Percentiles rank a stretch among this genome's conserved stretches.
phyloP scores from a whole-genome alignment of 2,329 filamentous ascomycete species.

The Fusarium verrucosum region DNA sequence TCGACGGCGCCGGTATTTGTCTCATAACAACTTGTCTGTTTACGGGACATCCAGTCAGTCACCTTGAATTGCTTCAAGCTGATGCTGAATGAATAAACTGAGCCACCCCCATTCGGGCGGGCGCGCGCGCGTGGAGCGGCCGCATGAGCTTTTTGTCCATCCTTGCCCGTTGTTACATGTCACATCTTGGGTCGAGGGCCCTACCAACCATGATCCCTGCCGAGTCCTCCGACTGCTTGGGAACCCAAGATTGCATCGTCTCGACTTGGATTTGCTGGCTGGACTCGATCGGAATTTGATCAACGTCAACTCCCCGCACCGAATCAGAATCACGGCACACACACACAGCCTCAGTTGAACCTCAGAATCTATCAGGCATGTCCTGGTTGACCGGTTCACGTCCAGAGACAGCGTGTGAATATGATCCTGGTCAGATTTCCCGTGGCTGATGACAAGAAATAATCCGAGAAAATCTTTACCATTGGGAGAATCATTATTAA shows the following conservation, averaged over 20 bases:
- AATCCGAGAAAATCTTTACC: background rate
- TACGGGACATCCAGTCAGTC: background rate
- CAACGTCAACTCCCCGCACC: conserved; percentile 21
- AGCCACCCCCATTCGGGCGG: conserved; percentile 29
- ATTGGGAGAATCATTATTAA: background rate
- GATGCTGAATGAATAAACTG: conserved; percentile 15
- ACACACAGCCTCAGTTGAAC: background rate
- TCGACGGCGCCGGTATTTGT: conserved; percentile 1
- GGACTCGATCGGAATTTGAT: conserved; percentile 30
- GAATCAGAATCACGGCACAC: too few species aligned
- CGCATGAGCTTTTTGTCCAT: conserved; percentile 38
- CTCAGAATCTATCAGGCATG: conserved; percentile 4
- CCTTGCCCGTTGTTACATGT: conserved; percentile 39
- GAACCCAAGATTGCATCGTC: conserved; percentile 37
- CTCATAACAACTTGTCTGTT: background rate
- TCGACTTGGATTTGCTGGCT: conserved; percentile 31
- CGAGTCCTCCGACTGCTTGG: conserved; percentile 37
- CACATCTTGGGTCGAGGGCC: conserved; percentile 34
- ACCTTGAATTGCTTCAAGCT: conserved; percentile 4
- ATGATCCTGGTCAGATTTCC: conserved; percentile 8
- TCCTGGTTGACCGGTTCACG: conserved; percentile 19
- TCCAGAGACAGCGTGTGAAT: conserved; percentile 20
- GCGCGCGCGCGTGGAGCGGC: conserved; percentile 40
- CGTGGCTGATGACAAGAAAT: conserved; percentile 15
- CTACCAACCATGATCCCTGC: conserved; percentile 36